phyloP scores from a whole-genome alignment of 2,329 filamentous ascomycete species.

The Didymella glomerata region DNA sequence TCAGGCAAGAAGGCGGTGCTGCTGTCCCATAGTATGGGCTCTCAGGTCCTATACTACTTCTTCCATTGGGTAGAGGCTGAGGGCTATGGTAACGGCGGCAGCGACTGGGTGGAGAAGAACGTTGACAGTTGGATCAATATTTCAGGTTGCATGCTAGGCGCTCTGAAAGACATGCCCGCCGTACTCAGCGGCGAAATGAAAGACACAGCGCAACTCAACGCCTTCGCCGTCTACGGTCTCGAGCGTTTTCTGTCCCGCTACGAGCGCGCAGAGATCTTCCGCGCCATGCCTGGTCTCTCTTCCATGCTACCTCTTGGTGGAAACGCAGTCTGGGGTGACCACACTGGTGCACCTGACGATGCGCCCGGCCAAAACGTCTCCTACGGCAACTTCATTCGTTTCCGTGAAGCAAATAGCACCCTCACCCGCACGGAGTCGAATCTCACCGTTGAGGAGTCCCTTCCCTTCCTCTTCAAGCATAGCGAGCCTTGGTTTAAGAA shows the following conservation, averaged over 20 bases:
- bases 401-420: conserved; percentile 69
- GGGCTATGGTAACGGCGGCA: conserved; percentile 80
- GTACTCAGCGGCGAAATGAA: conserved; percentile 97
- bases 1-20: conserved; percentile 82
- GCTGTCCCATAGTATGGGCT: conserved; percentile 96
- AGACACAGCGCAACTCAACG: conserved; percentile 94
- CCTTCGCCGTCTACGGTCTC: conserved; percentile 94
- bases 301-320: conserved; percentile 97
- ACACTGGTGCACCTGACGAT: conserved; percentile 89
- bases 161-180: conserved; percentile 88
- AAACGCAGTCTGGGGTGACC: conserved; percentile 92
- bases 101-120: conserved; percentile 87
- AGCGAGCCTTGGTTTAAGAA: conserved; percentile 86
- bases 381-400: conserved; percentile 86
- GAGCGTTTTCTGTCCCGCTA: conserved; percentile 93
- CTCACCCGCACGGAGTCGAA: conserved; percentile 66
- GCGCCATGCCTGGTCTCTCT: conserved; percentile 94
- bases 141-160: conserved; percentile 96
- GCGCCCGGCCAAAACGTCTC: conserved; percentile 73
- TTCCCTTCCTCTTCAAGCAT: conserved; percentile 79
- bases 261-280: conserved; percentile 91
- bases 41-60: conserved; percentile 89
- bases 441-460: conserved; percentile 78
- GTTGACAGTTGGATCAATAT: conserved; percentile 98
- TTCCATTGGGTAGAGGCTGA: conserved; percentile 82